Conservation (phyloP, 495 filamentous ascomycete genomes). For the Xylaria longipes region DNA sequence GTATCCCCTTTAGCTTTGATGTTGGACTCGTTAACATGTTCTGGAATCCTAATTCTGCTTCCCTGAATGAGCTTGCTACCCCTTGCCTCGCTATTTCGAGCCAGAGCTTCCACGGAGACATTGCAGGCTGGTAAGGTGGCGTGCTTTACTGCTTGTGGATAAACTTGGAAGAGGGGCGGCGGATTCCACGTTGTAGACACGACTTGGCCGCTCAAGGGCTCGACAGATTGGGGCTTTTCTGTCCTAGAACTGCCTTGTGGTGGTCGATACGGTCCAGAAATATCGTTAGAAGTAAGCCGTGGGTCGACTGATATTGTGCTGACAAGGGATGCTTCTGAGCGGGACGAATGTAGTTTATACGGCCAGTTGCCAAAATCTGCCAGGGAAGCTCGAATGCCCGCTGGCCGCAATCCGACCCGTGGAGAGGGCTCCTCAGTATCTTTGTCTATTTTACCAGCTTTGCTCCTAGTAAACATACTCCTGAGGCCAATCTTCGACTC, state of each 20-base stretch:
- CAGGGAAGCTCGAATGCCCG: conserved; percentile 51
- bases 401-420: conserved; percentile 35
- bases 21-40: conserved; percentile 28
- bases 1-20: conserved; percentile 35
- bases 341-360: conserved; percentile 45
- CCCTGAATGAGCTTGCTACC: conserved; percentile 46
- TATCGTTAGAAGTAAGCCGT: conserved; percentile 22
- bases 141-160: conserved; percentile 75
- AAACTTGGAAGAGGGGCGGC: conserved; percentile 89
- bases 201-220: conserved; percentile 24
- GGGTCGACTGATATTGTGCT: conserved; percentile 26
- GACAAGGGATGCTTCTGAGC: conserved; percentile 48
- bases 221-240: conserved; percentile 25
- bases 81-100: conserved; percentile 65
- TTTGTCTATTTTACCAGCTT: conserved; percentile 37
- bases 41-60: conserved; percentile 28
- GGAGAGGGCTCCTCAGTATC: conserved; percentile 34
- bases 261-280: conserved; percentile 1
- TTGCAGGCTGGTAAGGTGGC: conserved; percentile 59
- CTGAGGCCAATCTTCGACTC: conserved; percentile 59
- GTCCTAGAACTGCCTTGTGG: conserved; percentile 21
- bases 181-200: conserved; percentile 67
- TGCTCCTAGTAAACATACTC: conserved; percentile 53
- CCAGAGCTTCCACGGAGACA: conserved; percentile 61
- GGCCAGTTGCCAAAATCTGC: conserved; percentile 52